Base-by-base conservation (phyloP, 805 yeast species). In the Pichia kluyveri region DNA sequence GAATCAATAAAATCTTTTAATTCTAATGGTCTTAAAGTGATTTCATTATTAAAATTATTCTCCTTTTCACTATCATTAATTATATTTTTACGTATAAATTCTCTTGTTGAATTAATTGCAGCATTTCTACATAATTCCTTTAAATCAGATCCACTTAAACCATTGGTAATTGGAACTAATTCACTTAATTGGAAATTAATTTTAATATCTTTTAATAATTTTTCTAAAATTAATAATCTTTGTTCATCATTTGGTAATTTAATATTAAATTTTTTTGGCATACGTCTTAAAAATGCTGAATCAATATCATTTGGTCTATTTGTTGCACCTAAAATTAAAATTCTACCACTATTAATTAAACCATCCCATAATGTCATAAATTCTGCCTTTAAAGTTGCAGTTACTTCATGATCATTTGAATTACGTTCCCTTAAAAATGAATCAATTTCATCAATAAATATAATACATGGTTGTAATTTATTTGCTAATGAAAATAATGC, bases 291-390 rank as follows among this genome's bases (percentile, higher is more conserved):
- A 60, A 91, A 87, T 1, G 99, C 99, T 52, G 78, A 76, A 61
- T 91, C 99, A 41, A 91, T 91, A 62, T 91, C 99, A 51, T 77
- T 76, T 40, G 93, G 89, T 54, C 99, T 73, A 63, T 91, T 91
- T 0, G 99, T 91, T 10, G 98, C 98, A 3, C 98, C 99, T 57
- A 91, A 75, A 2, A 91, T 88, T 69, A 91, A 69, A 5, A 93
- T 77, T 42, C 96, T 73, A 2, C 96, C 95, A n/a, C 67, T 62
- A 10, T 85, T 75, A 8, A 77, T 67, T 32, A 91, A 70, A 0
- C 99, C 99, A 64, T 91, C 99, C 98, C 98, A 91, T 44, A 91
- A 69, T 0, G 96, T 88, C 97, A 91, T 91, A 60, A 91, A 93
- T 65, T 91, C 98, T 0, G 98, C 96, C 66, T 91, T 91, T 52